Evolutionary conservation across 129 eudicot genomes (phyloP).

Genomic region (Chrysanthemum lavandulifolium): DNA sequence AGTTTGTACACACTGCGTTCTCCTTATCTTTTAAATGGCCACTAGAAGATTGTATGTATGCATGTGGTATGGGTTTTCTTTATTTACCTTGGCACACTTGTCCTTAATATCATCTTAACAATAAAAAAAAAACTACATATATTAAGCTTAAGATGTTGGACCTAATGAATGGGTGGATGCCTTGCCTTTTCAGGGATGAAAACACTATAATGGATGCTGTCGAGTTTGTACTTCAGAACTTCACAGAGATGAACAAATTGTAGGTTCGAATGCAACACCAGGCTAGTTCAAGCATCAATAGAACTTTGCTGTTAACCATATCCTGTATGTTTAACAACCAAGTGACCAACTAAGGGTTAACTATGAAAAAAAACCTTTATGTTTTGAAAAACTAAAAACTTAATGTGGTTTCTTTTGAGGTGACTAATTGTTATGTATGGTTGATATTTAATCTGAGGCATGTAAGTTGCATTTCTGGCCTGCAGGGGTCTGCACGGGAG

Average conservation of each 20-base stretch:
- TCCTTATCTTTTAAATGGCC: not conserved
- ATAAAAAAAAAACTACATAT: conserved; percentile 8
- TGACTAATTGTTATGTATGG: conserved; percentile 26
- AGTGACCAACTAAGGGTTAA: too few species aligned
- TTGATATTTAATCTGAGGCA: conserved; percentile 38
- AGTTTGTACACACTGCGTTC: not conserved
- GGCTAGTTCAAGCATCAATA: conserved; percentile 52
- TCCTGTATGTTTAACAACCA: too few species aligned
- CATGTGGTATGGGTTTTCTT: conserved; percentile 21
- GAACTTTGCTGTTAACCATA: not conserved
- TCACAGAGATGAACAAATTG: conserved; percentile 95
- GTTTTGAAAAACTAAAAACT: conserved; percentile 27
- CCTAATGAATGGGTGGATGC: conserved; percentile 26
- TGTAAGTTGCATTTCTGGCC: conserved; percentile 50
- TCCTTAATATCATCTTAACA: not conserved
- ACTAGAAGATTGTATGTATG: conserved; percentile 10
- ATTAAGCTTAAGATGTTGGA: conserved; percentile 13
- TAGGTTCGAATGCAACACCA: conserved; percentile 99
- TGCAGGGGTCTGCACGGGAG: conserved; percentile 94
- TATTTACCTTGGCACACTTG: not conserved
- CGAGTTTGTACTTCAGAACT: conserved; percentile 94
- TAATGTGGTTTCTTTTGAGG: conserved; percentile 37
- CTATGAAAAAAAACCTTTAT: conserved; percentile 15
- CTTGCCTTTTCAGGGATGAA: conserved; percentile 61
- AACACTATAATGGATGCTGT: conserved; percentile 92